Base-by-base conservation (phyloP, 2,329 filamentous ascomycete species). In the Eutypella sp. region DNA sequence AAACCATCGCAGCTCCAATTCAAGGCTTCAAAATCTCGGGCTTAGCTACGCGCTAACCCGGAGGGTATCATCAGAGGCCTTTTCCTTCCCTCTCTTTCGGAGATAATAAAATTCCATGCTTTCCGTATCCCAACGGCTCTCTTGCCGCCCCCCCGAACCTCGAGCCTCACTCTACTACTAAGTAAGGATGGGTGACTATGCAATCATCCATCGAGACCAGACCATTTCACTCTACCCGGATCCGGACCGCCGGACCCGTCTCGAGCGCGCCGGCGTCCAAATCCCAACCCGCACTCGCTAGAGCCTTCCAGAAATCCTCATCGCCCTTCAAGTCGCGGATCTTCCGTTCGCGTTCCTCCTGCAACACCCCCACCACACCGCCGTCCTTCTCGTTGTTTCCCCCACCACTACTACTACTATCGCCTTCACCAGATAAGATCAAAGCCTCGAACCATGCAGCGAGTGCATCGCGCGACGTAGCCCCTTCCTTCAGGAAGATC, bases 401-500 rank as follows among this genome's bases (percentile, higher is more conserved):
- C 56, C 55, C 8, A 66, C 57, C 36, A 66, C 54, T 40, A 65
- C 61, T 48, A 75, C 55, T 40, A 68, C 66, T 38, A 51, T 52
- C 43, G 56, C 51, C 46, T 66, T 55, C 41, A 68, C 52, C 19
- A n/a, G 19, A 24, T 13, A 39, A 11, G 19, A 13, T 10, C 37
- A 78, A 66, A 5, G 67, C 70, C 41, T 66, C 62, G 44, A 71
- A 65, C 56, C 71, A 67, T 3, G 67, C 61, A 45, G 61, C 47
- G 3, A 72, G 49, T 47, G 53, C 52, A 47, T 57, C 52, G 40
- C 54, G 55, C 16, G 76, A 61, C 2, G 67, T 67, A 18, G 73
- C 75, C 2, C 67, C 71, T 44, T 77, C 72, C 62, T 88, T 89
- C 39, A 92, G 62, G 10, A 84, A 75, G 50, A 91, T 83, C 34